A percentile compares a stretch with the other conserved stretches of the same genome.
Evolutionary conservation across 78 protist species (phyloP).

Genomic region (Dictyostelium capitatum): DNA sequence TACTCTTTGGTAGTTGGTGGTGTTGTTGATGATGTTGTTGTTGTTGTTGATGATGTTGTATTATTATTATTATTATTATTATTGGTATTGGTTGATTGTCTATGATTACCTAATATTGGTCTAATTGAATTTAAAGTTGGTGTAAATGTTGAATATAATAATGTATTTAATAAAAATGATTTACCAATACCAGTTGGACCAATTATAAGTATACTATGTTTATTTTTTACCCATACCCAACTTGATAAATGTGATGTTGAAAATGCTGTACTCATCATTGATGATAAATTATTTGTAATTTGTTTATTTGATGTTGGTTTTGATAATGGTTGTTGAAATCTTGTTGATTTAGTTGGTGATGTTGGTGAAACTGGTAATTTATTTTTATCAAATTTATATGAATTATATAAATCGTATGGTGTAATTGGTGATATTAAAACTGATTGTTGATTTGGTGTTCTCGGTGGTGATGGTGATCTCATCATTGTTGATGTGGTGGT

Average conservation of each 20-base stretch:
- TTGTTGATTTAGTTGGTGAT: background rate
- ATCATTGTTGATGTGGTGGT: background rate
- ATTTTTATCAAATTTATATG: background rate
- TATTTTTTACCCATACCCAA: constrained; percentile 74
- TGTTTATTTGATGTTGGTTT: background rate
- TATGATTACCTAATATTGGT: constrained; percentile 54
- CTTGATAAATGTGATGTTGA: constrained; percentile 20
- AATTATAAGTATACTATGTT: constrained; percentile 50
- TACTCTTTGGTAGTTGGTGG: background rate
- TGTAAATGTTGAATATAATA: constrained; percentile 48
- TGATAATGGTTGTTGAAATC: background rate
- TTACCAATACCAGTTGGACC: constrained; percentile 71
- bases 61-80: background rate
- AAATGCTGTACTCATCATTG: background rate
- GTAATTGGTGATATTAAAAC: background rate
- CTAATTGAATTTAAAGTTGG: constrained; percentile 12
- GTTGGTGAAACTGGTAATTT: background rate
- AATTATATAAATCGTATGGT: background rate
- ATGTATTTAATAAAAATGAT: constrained; percentile 53
- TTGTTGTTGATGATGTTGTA: background rate
- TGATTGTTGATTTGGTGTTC: constrained; percentile 15
- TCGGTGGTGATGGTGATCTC: constrained; percentile 31
- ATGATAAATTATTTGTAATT: background rate
- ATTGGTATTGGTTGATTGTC: background rate
- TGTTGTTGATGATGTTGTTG: background rate